phyloP scores from a whole-genome alignment of 192 early-diverging fungal species.

The Coemansia guatemalensis region DNA sequence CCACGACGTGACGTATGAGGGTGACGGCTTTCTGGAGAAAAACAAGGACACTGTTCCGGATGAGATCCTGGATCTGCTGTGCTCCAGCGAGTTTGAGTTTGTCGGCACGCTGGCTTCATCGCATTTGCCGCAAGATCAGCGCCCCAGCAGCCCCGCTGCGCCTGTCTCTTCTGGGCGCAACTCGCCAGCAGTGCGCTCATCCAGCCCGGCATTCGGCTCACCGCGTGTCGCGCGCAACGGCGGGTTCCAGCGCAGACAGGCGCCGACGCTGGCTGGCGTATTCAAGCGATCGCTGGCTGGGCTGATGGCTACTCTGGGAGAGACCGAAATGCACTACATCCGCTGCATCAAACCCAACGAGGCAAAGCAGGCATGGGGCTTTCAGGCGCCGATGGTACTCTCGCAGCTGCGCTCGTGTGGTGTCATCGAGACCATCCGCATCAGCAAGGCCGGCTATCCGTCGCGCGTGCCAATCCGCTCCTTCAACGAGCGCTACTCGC shows the following conservation, averaged over 20 bases:
- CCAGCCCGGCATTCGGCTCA: conserved; percentile 12
- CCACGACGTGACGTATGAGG: conserved; percentile 91
- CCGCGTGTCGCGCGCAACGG: conserved; percentile 1
- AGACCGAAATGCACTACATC: conserved; percentile 94
- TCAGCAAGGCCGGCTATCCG: conserved; percentile 96
- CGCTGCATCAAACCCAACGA: conserved; percentile 99
- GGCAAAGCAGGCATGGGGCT: conserved; percentile 84
- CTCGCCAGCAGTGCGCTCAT: conserved; percentile 17
- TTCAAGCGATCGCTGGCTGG: conserved; percentile 75
- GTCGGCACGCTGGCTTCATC: conserved; percentile 22
- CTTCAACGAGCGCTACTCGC: conserved; percentile 78
- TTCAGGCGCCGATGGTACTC: conserved; percentile 93
- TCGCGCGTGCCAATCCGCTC: conserved; percentile 84
- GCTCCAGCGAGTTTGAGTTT: conserved; percentile 45
- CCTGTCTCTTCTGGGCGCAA: conserved; percentile 13
- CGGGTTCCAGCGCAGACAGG: conserved; percentile 37
- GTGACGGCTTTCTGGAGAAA: conserved; percentile 96
- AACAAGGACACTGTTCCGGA: conserved; percentile 98
- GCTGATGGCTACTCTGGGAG: conserved; percentile 90
- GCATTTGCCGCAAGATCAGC: conserved; percentile 2
- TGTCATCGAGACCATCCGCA: conserved; percentile 98
- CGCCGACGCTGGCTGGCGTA: conserved; percentile 49
- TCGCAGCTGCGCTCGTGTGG: conserved; percentile 95
- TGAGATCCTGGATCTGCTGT: conserved; percentile 59
- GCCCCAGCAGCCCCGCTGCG: conserved; percentile 9